These are phyloP conservation scores for Plasmodium falciparum DNA, from an alignment of 169 alveolate genomes.

Conservation along the genomic window DNA sequence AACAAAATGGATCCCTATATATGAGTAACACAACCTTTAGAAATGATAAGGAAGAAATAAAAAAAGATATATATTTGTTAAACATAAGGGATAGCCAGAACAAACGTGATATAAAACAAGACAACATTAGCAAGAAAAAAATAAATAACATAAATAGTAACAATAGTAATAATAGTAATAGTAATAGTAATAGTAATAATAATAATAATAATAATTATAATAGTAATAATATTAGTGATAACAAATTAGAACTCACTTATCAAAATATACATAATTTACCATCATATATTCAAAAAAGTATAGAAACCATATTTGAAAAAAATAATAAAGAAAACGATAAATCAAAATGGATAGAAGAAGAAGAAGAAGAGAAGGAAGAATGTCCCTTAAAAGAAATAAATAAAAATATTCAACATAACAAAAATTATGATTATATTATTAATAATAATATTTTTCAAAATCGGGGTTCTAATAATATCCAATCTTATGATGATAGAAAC, in stretches of 20 bases:
- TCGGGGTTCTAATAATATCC: not conserved
- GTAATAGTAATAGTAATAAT: not conserved
- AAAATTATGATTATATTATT: too few relatives aligned
- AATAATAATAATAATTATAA: not conserved
- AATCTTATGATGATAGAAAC: not conserved
- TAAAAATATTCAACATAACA: not conserved
- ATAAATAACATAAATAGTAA: not conserved
- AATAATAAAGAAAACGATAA: slow-evolving; percentile 2
- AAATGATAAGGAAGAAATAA: not conserved
- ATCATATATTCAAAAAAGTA: slow-evolving; percentile 25
- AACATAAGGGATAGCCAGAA: not conserved
- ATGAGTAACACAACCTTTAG: too few relatives aligned
- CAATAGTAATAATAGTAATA: not conserved
- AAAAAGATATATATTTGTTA: not conserved
- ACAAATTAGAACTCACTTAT: slow-evolving; percentile 15
- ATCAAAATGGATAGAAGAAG: not conserved
- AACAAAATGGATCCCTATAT: not conserved
- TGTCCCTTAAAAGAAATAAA: too few relatives aligned
- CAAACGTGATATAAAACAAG: not conserved
- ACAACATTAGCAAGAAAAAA: not conserved
- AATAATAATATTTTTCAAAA: not conserved
- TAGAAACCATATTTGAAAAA: slow-evolving; percentile 24
- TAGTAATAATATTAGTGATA: not conserved
- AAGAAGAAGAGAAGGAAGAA: not conserved
- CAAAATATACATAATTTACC: slow-evolving; percentile 43